Conservation (phyloP, 1,284 basidiomycete species). For the Apiotrichum domesticum region DNA sequence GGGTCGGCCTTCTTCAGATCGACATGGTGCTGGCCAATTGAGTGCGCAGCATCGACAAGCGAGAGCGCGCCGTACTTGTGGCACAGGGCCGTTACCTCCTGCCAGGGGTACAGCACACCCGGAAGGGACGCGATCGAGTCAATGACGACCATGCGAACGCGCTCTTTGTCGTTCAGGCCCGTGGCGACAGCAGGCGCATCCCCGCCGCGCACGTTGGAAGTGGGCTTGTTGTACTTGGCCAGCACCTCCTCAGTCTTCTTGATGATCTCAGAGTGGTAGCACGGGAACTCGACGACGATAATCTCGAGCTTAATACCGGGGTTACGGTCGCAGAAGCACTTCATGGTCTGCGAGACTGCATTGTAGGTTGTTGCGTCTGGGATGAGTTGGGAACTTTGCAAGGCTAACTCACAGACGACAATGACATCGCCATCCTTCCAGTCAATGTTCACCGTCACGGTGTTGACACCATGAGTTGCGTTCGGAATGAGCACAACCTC, state of each 20-base stretch:
- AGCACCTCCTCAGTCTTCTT: constrained; percentile 52
- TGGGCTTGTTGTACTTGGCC: constrained; percentile 29
- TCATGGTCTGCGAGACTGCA: constrained; percentile 56
- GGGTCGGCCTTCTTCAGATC: constrained; percentile 58
- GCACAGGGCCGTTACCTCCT: constrained; percentile 64
- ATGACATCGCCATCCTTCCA: constrained; percentile 55
- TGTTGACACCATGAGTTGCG: constrained; percentile 62
- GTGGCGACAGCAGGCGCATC: constrained; percentile 22
- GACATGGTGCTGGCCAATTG: constrained; percentile 58
- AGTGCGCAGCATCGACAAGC: constrained; percentile 78
- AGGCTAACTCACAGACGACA: constrained; percentile 48
- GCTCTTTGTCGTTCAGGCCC: constrained; percentile 23
- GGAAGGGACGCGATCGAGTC: constrained; percentile 69
- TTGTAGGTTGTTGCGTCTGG: constrained; percentile 63
- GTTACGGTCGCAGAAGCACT: constrained; percentile 57
- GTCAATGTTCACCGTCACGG: constrained; percentile 58
- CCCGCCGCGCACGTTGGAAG: not conserved
- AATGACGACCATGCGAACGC: constrained; percentile 61
- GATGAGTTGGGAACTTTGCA: not conserved
- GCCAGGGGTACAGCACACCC: constrained; percentile 68
- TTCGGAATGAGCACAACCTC: constrained; percentile 64
- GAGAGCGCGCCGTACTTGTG: constrained; percentile 62
- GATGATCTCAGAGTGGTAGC: constrained; percentile 58
- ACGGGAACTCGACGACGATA: constrained; percentile 60
- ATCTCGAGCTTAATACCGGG: constrained; percentile 54